Base-by-base conservation (phyloP, 176 grass and related monocot genomes). In the Panicum miliaceum region DNA sequence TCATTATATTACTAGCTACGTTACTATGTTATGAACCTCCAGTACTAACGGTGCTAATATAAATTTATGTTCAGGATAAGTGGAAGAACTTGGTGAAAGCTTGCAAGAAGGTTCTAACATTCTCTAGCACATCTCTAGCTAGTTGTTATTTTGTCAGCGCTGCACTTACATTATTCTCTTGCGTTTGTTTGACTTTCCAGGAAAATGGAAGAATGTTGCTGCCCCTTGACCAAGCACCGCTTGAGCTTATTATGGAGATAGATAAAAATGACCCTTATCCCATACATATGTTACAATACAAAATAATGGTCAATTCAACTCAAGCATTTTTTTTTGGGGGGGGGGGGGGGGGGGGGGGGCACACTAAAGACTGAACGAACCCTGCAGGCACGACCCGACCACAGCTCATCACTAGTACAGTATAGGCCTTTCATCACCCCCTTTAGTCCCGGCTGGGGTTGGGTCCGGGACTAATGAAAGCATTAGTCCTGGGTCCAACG, bases 11-110 rank as follows among this genome's bases (percentile, higher is more conserved):
- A 48, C 7, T 45, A 26, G 11, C 18, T 70, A 45, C 3, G 13
- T 71, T 7, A 9, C 2, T 12, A 9, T 46, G 1, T 46, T 42
- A 26, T 46, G 6, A 70, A 27, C 6, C 5, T 71, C 4, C 11
- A 1, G 3, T 3, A 34, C 25, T 47, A 8, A 73, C 7, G 3
- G 11, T 51, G 70, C 25, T 27, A 7, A 20, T 51, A n/a, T n/a
- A n/a, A n/a, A n/a, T 32, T 51, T 34, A 18, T 73, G 7, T 25
- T 73, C 27, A 73, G 70, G 70, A 51, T 51, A 73, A 73, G 70
- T 73, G 70, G 70, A 73, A 50, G 70, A 73, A 73, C 26, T 51
- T 73, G 15, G 45, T 51, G 8, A 73, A 73, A 73, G 45, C 70
- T 1, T 51, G 26, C 70, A 73, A 73, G 1, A 73, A 73, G 70